These are phyloP conservation scores for Fusarium heterosporum DNA, from an alignment of 2,329 filamentous ascomycete genomes.

Conservation along the genomic window DNA sequence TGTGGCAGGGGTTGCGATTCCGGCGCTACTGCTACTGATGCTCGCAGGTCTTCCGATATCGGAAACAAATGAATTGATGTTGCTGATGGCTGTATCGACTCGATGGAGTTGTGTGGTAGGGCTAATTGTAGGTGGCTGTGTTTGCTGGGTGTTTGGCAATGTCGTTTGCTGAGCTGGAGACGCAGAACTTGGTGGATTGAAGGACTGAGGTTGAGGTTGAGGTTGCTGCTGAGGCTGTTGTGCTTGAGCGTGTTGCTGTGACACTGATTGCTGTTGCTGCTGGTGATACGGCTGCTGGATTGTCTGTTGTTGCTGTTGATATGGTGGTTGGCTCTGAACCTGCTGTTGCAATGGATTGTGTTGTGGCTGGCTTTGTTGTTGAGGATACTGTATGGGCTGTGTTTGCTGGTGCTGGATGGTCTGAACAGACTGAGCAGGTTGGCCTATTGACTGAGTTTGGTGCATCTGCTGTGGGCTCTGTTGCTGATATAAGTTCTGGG, in stretches of 20 bases:
- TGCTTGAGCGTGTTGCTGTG: conserved; percentile 5
- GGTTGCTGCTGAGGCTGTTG: conserved; percentile 9
- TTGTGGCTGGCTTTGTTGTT: conserved; percentile 2
- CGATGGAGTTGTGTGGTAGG: conserved; percentile 10
- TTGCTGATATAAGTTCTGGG: background rate
- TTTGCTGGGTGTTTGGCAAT: background rate
- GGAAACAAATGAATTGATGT: conserved; percentile 7
- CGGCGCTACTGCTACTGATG: conserved; percentile 21
- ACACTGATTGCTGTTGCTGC: conserved; percentile 6
- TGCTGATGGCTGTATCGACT: conserved; percentile 9
- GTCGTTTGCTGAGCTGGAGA: conserved; percentile 12
- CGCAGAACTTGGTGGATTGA: no score
- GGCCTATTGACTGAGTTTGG: background rate
- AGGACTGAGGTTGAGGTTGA: conserved; percentile 2
- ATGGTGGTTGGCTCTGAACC: background rate
- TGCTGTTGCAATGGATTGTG: background rate
- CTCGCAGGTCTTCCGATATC: conserved; percentile 22
- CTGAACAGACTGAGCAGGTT: background rate
- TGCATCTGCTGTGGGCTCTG: background rate
- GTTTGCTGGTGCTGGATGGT: background rate
- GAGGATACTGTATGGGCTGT: conserved; percentile 3
- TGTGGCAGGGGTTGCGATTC: conserved; percentile 23
- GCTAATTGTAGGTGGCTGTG: conserved; percentile 2
- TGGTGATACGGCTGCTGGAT: background rate
- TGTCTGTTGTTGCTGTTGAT: conserved; percentile 4